Percentiles rank a stretch among this genome's conserved stretches.
These are phyloP conservation scores for Leishmania turanica DNA, from an alignment of 208 protist species.

Conservation along the genomic window DNA sequence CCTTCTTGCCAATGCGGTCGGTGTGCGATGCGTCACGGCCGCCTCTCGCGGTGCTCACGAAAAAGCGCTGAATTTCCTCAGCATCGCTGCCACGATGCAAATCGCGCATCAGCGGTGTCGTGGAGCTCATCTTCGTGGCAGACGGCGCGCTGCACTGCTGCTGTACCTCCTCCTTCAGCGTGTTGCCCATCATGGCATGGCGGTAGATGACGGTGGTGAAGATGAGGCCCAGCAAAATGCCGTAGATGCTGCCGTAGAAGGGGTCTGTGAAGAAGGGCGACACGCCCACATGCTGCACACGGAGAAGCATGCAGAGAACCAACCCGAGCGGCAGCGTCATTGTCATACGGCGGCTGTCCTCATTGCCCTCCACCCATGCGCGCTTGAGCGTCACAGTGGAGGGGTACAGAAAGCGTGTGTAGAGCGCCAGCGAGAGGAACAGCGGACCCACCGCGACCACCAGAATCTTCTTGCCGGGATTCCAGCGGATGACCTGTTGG, in stretches of 20 bases:
- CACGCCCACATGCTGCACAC: slow-evolving; percentile 56
- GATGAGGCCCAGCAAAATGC: slow-evolving; percentile 57
- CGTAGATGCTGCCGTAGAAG: slow-evolving; percentile 59
- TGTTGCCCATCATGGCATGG: slow-evolving; percentile 65
- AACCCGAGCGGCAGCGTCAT: slow-evolving; percentile 67
- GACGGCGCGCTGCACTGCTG: neutral
- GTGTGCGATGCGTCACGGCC: neutral
- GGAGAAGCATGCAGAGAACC: slow-evolving; percentile 73
- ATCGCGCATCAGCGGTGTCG: neutral
- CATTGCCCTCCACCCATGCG: slow-evolving; percentile 30
- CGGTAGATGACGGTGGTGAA: slow-evolving; percentile 69
- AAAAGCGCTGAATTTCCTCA: neutral
- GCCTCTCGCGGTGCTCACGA: neutral
- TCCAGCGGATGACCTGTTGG: slow-evolving; percentile 47
- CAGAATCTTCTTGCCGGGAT: slow-evolving; percentile 49
- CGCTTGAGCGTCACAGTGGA: slow-evolving; percentile 27
- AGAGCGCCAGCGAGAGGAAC: slow-evolving; percentile 55
- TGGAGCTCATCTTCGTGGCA: neutral
- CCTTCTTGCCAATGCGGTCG: slow-evolving; percentile 9
- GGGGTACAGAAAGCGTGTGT: slow-evolving; percentile 63
- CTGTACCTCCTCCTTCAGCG: slow-evolving; percentile 27
- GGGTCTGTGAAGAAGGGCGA: slow-evolving; percentile 64
- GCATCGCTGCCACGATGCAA: neutral
- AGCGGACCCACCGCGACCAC: slow-evolving; percentile 47
- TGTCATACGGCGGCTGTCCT: slow-evolving; percentile 60